Evolutionary conservation across 192 early-diverging fungal species (phyloP).

Genomic region (Helicostylum pulchrum): DNA sequence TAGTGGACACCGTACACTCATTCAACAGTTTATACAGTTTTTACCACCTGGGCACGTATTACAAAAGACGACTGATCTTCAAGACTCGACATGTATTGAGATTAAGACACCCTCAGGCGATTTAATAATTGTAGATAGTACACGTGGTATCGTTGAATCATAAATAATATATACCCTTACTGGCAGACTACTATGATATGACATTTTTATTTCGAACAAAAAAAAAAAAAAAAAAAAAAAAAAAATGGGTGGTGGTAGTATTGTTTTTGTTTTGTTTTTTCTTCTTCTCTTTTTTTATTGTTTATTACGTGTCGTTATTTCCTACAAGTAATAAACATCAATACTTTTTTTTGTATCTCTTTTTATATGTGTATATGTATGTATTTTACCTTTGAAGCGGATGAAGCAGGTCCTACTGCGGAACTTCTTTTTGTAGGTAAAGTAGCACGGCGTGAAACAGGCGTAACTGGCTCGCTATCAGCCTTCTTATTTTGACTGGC

Average conservation of each 20-base stretch:
- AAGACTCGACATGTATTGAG: not conserved
- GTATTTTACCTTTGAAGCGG: not conserved
- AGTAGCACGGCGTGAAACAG: not conserved
- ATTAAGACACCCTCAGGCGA: not conserved
- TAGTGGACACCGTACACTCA: not conserved
- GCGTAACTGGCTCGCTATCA: not conserved
- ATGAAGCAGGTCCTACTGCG: not conserved
- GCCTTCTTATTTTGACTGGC: slow-evolving; percentile 16
- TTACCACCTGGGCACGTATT: not conserved
- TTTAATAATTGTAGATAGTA: not conserved
- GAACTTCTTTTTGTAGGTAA: not conserved
- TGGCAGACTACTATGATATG: not conserved
- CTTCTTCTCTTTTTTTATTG: not conserved
- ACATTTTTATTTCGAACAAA: not conserved
- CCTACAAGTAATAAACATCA: not conserved
- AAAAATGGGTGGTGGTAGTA: not conserved
- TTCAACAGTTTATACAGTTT: not conserved
- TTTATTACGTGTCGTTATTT: not conserved
- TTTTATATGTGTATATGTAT: too few relatives aligned
- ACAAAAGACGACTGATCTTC: not conserved
- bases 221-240: not conserved
- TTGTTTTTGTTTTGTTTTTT: not conserved
- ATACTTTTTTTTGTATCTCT: too few relatives aligned
- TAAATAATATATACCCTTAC: not conserved
- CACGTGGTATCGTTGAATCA: not conserved